Evolutionary conservation across 1,284 basidiomycete species (phyloP).

Genomic region (Sanghuangporus weigelae): DNA sequence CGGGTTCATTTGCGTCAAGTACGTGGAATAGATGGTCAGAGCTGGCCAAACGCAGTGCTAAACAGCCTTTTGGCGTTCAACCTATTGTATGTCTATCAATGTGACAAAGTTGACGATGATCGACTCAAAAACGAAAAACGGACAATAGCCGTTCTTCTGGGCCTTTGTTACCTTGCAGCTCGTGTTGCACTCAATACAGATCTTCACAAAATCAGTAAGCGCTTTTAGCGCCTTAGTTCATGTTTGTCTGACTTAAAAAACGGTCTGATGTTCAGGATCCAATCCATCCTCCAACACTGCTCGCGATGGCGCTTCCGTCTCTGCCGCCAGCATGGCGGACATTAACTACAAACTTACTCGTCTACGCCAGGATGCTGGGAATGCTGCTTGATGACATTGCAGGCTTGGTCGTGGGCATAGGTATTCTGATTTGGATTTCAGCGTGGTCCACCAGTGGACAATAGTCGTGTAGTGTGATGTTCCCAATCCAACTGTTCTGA

Average conservation of each 20-base stretch:
- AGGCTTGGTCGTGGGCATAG: conserved; percentile 58
- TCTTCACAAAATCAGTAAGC: conserved; percentile 64
- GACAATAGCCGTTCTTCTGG: conserved; percentile 69
- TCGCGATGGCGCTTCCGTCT: conserved; percentile 55
- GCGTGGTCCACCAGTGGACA: conserved; percentile 35
- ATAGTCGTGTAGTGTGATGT: background rate
- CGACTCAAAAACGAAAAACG: conserved; percentile 10
- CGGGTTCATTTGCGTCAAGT: conserved; percentile 20
- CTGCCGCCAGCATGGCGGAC: conserved; percentile 61
- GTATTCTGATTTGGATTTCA: conserved; percentile 52
- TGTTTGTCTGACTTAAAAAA: conserved; percentile 9
- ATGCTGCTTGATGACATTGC: conserved; percentile 65
- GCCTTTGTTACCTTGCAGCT: conserved; percentile 68
- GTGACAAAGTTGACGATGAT: background rate
- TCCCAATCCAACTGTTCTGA: background rate
- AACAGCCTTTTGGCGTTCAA: conserved; percentile 42
- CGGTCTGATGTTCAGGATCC: conserved; percentile 39
- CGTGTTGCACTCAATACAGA: conserved; percentile 60
- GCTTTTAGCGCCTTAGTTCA: background rate
- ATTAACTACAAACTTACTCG: conserved; percentile 52
- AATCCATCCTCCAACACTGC: conserved; percentile 50
- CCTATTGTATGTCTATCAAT: conserved; percentile 41
- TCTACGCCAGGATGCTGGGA: conserved; percentile 61
- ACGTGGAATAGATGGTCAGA: conserved; percentile 55
- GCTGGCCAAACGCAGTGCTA: conserved; percentile 31